Evolutionary conservation across 208 protist species (phyloP), one percentile per base, ranked within the genome.

Genomic region (Sergeia podlipaevii): DNA sequence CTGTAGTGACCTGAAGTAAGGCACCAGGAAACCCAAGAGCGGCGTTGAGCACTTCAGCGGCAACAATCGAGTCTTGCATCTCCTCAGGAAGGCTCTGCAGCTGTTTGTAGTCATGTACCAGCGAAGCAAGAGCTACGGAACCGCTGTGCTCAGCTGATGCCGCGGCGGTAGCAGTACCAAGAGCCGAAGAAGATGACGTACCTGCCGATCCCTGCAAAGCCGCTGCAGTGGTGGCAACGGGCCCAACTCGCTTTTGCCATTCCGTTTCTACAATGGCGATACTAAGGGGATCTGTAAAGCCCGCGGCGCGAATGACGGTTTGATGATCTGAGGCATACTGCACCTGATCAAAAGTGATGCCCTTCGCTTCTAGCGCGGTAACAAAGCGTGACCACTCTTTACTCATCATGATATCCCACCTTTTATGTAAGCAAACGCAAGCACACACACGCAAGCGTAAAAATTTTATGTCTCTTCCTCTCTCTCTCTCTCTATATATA

Each of bases 231-330:
- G 11, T 38, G 34, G 11, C n/a, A n/a, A 38, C n/a, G 34, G 34
- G n/a, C 28, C 7, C 34, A 23, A 39, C 29, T 15, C 74, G 65
- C n/a, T 69, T 65, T 50, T 79, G 60, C 84, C 87, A 95, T 50
- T 90, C 81, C 37, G 87, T 95, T 48, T 95, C 87, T 10, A 95
- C 42, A 6, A 95, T 68, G 27, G 87, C 87, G 46, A 91, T 65
- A 17, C 65, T 77, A 24, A 95, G 68, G 2, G 83, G 74, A 23
- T 95, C 87, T 6, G 64, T 84, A 56, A 91, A 81, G 10, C 84
- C 87, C 3, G 76, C 67, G 3, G 84, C 83, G 6, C 50, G 34
- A 39, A 95, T 85, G 21, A 95, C 87, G 33, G 71, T 63, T 29
- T 53, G 63, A 2, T 74, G 64, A 43, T 95, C 81, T 2, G 81